A percentile compares a stretch with the other conserved stretches of the same genome.
phyloP scores from a whole-genome alignment of 495 filamentous ascomycete species.

The Lasiosphaeria hispida region DNA sequence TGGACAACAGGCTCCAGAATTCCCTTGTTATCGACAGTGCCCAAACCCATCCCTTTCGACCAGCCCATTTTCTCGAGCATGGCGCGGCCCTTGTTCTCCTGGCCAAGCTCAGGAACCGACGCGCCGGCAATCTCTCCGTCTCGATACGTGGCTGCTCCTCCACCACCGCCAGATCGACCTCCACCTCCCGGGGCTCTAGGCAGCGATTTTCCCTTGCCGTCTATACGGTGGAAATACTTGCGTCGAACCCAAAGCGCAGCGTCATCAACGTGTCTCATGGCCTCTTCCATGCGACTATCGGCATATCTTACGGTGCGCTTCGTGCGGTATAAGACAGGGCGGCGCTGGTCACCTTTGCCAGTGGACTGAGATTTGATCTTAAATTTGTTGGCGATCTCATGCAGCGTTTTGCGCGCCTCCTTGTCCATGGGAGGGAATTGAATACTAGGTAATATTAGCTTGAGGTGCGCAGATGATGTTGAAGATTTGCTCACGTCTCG shows the following conservation, averaged over 20 bases:
- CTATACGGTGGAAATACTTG: constrained; percentile 47
- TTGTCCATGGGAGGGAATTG: constrained; percentile 83
- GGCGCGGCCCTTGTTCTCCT: constrained; percentile 76
- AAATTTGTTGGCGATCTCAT: constrained; percentile 68
- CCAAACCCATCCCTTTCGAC: constrained; percentile 83
- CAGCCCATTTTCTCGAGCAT: constrained; percentile 99
- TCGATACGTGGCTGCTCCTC: constrained; percentile 54
- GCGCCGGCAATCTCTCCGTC: constrained; percentile 92
- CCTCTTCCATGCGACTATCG: constrained; percentile 40
- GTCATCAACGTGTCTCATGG: constrained; percentile 34
- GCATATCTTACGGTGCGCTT: constrained; percentile 55
- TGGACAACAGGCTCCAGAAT: constrained; percentile 84
- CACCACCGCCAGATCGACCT: constrained; percentile 20
- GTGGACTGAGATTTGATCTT: constrained; percentile 79
- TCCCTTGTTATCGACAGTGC: constrained; percentile 78
- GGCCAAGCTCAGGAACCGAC: constrained; percentile 77
- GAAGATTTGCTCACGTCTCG: constrained; percentile 54
- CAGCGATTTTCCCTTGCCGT: constrained; percentile 40
- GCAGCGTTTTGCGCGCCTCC: constrained; percentile 68
- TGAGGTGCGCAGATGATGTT: not conserved
- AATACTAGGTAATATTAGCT: constrained; percentile 50
- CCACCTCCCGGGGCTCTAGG: constrained; percentile 14
- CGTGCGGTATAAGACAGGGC: constrained; percentile 75
- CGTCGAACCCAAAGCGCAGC: constrained; percentile 42
- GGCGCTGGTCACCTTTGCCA: constrained; percentile 70